These are phyloP conservation scores for Cercospora zeina DNA, from an alignment of 2,329 filamentous ascomycete species.

Conservation along the genomic window DNA sequence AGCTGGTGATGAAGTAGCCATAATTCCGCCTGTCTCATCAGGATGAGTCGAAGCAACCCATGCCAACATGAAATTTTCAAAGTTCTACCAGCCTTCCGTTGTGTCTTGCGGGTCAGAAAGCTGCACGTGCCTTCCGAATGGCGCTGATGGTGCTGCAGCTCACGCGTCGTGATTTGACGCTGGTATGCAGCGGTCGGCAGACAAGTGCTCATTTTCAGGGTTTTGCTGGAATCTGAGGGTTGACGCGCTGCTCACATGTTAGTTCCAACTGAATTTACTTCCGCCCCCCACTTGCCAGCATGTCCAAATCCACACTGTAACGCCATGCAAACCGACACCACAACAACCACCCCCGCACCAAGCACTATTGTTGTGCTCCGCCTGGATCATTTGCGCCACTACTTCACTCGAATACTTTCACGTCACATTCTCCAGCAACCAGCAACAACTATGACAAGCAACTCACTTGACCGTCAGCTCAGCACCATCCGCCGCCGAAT, in stretches of 20 bases:
- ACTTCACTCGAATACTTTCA: background rate
- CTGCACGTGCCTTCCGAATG: background rate
- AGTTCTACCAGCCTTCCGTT: too few relatives aligned
- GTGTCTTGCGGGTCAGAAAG: background rate
- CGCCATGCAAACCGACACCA: background rate
- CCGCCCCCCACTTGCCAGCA: background rate
- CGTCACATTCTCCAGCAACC: background rate
- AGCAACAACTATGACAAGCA: background rate
- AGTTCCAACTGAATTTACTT: background rate
- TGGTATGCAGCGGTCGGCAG: background rate
- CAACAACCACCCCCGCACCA: background rate
- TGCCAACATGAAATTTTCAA: background rate
- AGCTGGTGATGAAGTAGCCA: conserved; percentile 78
- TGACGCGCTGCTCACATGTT: background rate
- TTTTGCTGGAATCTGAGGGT: too few relatives aligned
- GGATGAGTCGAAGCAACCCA: conserved; percentile 53
- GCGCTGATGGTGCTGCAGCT: background rate
- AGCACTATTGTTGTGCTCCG: background rate
- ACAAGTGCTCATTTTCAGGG: background rate
- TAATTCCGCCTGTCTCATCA: conserved; percentile 86
- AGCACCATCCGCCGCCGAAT: conserved; percentile 9
- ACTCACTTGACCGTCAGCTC: background rate
- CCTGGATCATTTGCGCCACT: conserved; percentile 4
- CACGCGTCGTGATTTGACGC: background rate
- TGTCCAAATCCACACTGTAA: background rate